Base-by-base conservation (phyloP, 1,284 basidiomycete genomes). In the Rhodofomes roseus region DNA sequence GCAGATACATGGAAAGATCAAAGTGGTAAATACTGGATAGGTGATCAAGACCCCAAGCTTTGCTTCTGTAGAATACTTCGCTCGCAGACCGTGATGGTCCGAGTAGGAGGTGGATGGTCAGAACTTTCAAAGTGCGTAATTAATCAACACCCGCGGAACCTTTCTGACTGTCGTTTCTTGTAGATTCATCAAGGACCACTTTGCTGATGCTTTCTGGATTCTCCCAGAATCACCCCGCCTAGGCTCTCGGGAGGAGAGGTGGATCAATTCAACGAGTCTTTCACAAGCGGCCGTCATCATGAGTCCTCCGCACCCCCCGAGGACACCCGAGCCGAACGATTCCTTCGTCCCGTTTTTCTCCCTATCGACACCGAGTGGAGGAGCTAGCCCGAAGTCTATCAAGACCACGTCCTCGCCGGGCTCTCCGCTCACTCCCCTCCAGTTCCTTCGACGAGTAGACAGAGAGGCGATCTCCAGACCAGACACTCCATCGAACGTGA, bases 1-100 rank as follows among this genome's bases (percentile, higher is more conserved):
- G 84, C 86, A n/a, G 88, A 87, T 57, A 87, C 84, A 12, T 95
- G 92, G 92, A 89, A 87, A 70, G 93, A 95, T 70, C 88, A 93
- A 73, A 93, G 92, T 61, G 95, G 95, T 18, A 94, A 93, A 70
- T 97, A 97, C 71, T 96, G 93, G 93, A 96, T 97, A 66, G 95
- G 95, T 11, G 87, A 92, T 63, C 85, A 90, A 63, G 90, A 94
- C 55, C 85, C 94, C 1, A 94, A 89, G 70, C 78, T 96, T 20
- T 94, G 92, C 72, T 96, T 95, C 72, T 96, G 94, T 73, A 84
- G 95, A 22, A 96, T 96, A 58, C 75, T 96, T 37, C 85, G 93
- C n/a, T 94, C 91, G 2, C 89, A 93, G 65, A 95, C 91, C 0
- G 95, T 96, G 62, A 96, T 97, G 95, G 93, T 97, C 43, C 85